A percentile compares a stretch with the other conserved stretches of the same genome.
Evolutionary conservation across 805 yeast species (phyloP).

Genomic region (Teunomyces cretensis): DNA sequence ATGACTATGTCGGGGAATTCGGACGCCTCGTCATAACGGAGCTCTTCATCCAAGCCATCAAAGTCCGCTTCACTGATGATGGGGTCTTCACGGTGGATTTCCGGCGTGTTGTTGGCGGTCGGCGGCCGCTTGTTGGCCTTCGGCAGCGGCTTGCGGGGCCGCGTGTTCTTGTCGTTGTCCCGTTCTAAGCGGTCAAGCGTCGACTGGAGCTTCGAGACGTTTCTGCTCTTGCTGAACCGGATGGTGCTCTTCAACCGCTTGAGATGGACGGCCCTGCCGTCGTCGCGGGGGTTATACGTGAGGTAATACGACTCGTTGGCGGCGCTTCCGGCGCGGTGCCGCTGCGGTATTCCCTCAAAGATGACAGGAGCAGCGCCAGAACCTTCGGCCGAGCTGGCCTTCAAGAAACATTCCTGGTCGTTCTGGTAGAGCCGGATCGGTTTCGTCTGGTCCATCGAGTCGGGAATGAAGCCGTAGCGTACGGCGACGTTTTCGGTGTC

Average conservation of each 20-base stretch:
- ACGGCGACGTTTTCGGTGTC: slow-evolving; percentile 24
- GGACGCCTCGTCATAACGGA: slow-evolving; percentile 10
- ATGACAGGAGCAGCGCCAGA: slow-evolving; percentile 23
- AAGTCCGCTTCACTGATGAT: slow-evolving; percentile 39
- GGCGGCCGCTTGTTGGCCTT: not conserved
- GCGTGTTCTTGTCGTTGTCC: slow-evolving; percentile 2
- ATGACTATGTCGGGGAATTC: slow-evolving; percentile 15
- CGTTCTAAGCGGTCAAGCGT: slow-evolving; percentile 24
- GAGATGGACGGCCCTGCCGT: slow-evolving; percentile 17
- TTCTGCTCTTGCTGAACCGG: slow-evolving; percentile 38
- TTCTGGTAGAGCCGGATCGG: slow-evolving; percentile 35
- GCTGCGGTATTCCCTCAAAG: slow-evolving; percentile 40
- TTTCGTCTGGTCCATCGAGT: slow-evolving; percentile 37
- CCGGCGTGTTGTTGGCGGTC: not conserved
- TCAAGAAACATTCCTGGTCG: slow-evolving; percentile 31
- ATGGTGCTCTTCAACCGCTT: slow-evolving; percentile 30
- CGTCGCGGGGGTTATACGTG: slow-evolving; percentile 17
- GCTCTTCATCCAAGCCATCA: slow-evolving; percentile 28
- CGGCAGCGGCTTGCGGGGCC: slow-evolving; percentile 2
- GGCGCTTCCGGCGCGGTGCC: slow-evolving; percentile 11
- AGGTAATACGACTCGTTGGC: slow-evolving; percentile 31
- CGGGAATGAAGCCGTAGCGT: slow-evolving; percentile 43
- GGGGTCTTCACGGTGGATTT: not conserved
- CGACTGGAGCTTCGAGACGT: slow-evolving; percentile 26
- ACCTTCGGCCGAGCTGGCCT: slow-evolving; percentile 26